Evolutionary conservation across 1,284 basidiomycete species (phyloP).

Genomic region (Quambalaria eucalypti): DNA sequence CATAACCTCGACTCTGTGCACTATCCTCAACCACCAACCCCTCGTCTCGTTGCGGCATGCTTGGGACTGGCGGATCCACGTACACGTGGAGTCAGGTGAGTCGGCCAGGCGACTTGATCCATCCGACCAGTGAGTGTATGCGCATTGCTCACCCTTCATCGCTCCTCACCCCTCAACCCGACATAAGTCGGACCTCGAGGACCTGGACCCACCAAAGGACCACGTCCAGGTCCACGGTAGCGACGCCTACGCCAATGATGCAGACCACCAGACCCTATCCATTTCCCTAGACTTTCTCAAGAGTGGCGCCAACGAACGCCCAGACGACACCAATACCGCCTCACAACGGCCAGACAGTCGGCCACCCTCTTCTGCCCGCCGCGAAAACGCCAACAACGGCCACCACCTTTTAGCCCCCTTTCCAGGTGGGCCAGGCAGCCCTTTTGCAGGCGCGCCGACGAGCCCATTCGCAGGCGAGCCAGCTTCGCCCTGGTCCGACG

Average conservation of each 20-base stretch:
- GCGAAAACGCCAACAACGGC: neutral
- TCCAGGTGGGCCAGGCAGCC: neutral
- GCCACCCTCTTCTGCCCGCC: too few species aligned
- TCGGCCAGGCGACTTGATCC: neutral
- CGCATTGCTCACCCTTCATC: neutral
- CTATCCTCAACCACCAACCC: neutral
- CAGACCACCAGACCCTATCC: neutral
- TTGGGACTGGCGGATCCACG: neutral
- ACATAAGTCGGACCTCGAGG: slow-evolving; percentile 1
- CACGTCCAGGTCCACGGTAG: neutral
- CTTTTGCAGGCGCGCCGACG: too few species aligned
- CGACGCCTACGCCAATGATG: neutral
- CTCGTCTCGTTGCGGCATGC: too few species aligned
- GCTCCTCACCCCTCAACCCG: neutral
- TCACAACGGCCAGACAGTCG: neutral
- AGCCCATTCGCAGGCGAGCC: neutral
- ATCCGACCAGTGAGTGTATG: neutral
- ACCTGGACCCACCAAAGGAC: neutral
- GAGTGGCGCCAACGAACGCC: neutral
- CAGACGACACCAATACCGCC: neutral
- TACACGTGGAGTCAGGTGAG: neutral
- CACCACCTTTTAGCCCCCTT: neutral
- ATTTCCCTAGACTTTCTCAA: slow-evolving; percentile 1
- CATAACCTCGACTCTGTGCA: too few species aligned
- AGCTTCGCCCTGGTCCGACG: neutral